Percentiles rank a stretch among this genome's conserved stretches.
Evolutionary conservation across 2,329 filamentous ascomycete genomes (phyloP).

Genomic region (Plectosphaerella sp.): DNA sequence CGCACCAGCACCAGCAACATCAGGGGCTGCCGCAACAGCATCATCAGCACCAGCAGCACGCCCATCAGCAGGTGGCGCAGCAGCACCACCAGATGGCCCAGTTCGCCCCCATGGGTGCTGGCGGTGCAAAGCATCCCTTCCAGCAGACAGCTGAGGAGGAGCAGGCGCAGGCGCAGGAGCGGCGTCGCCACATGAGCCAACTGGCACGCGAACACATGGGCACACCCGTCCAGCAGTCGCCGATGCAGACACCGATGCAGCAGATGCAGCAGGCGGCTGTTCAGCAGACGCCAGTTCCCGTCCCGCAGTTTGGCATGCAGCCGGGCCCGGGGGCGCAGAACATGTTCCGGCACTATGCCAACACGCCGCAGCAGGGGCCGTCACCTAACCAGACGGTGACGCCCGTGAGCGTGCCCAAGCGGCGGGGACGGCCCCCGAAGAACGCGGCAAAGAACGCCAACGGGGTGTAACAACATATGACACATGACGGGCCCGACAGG

Average conservation of each 20-base stretch:
- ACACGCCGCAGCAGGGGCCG: constrained; percentile 1
- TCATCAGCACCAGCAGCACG: neutral
- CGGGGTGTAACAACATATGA: neutral
- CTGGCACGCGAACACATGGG: constrained; percentile 1
- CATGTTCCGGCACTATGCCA: constrained; percentile 11
- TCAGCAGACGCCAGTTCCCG: constrained; percentile 12
- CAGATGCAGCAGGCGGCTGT: constrained; percentile 10
- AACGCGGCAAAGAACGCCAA: constrained; percentile 1
- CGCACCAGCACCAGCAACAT: constrained; percentile 17
- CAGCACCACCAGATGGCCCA: constrained; percentile 3
- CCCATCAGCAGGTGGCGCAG: neutral
- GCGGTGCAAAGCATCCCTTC: constrained; percentile 10
- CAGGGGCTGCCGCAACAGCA: constrained; percentile 8
- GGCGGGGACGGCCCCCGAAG: constrained; percentile 12
- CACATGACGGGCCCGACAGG: neutral
- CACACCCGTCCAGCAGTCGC: neutral
- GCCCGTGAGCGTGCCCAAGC: constrained; percentile 6
- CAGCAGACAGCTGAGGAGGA: constrained; percentile 11
- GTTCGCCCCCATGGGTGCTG: constrained; percentile 10
- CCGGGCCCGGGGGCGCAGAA: constrained; percentile 2
- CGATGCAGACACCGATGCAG: constrained; percentile 9
- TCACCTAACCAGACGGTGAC: constrained; percentile 3
- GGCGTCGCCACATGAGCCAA: constrained; percentile 3
- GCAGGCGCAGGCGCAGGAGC: constrained; percentile 11
- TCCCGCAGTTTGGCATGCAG: constrained; percentile 14